Conservation (phyloP, 176 grass and related monocot genomes). For the Bothriochloa decipiens region DNA sequence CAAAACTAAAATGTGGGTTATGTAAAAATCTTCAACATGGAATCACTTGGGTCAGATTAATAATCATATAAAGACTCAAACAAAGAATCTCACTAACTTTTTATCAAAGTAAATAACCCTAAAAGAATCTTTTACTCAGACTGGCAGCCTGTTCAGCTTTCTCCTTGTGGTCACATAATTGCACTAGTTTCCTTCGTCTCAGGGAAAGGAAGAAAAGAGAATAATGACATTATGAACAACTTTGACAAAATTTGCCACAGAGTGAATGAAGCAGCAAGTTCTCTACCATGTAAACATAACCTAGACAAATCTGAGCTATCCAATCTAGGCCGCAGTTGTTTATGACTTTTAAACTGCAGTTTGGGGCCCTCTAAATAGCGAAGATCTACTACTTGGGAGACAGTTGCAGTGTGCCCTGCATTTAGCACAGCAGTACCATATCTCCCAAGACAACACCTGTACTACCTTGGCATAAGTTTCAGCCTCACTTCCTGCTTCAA, state of each 20-base stretch:
- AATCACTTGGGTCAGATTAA: neutral
- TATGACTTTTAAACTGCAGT: neutral
- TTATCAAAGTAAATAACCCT: neutral
- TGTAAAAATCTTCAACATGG: neutral
- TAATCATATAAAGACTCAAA: neutral
- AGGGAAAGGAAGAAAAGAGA: conserved; percentile 4
- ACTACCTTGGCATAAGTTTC: neutral
- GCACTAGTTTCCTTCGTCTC: neutral
- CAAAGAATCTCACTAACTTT: neutral
- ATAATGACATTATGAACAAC: neutral
- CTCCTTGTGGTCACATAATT: neutral
- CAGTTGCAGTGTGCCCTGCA: neutral
- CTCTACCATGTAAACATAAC: neutral
- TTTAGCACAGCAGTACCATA: neutral
- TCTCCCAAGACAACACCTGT: neutral
- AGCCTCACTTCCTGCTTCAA: neutral
- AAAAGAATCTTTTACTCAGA: neutral
- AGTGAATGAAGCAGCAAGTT: neutral
- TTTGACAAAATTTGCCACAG: neutral
- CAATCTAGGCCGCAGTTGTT: neutral
- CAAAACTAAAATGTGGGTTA: neutral
- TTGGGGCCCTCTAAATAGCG: neutral
- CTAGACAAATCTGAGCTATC: neutral
- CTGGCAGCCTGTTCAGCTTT: neutral
- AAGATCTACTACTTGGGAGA: neutral